A percentile compares a stretch with the other conserved stretches of the same genome.
phyloP scores from a whole-genome alignment of 208 protist species.

The Trypanosoma scelopori region DNA sequence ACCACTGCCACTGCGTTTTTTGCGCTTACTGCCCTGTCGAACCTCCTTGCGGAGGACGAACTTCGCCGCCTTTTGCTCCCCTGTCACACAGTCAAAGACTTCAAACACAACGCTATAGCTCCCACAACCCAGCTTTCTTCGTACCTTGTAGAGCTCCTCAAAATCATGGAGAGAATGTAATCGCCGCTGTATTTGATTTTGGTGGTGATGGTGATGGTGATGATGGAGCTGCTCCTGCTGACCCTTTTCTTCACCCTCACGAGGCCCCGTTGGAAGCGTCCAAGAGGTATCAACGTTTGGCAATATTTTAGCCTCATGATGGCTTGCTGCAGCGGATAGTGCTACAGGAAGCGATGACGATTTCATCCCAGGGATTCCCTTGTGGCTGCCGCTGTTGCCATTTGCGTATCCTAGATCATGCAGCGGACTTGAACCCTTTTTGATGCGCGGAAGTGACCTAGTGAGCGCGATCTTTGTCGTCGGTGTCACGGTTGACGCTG shows the following conservation, averaged over 20 bases:
- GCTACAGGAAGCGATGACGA: neutral
- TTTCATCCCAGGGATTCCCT: neutral
- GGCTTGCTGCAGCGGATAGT: neutral
- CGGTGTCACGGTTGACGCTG: neutral
- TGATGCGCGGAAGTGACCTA: neutral
- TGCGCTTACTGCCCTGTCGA: neutral
- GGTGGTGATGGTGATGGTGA: neutral
- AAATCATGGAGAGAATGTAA: slow-evolving; percentile 17
- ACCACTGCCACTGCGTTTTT: neutral
- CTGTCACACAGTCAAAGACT: slow-evolving; percentile 19
- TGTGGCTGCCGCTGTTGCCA: neutral
- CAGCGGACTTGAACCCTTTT: neutral
- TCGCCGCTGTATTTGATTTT: neutral
- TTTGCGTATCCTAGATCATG: neutral
- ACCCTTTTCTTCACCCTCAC: neutral
- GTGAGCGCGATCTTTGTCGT: neutral
- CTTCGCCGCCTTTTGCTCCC: slow-evolving; percentile 24
- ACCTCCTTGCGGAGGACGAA: slow-evolving; percentile 15
- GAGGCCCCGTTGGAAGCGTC: neutral
- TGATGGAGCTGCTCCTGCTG: neutral
- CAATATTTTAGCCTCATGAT: neutral
- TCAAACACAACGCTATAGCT: slow-evolving; percentile 27
- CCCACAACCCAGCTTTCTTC: slow-evolving; percentile 9
- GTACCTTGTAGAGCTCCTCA: slow-evolving; percentile 13
- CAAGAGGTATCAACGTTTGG: neutral